Evolutionary conservation across 352 stramenopile genomes (phyloP), one percentile per base, ranked within the genome.

Genomic region (Aphanomyces euteiches): DNA sequence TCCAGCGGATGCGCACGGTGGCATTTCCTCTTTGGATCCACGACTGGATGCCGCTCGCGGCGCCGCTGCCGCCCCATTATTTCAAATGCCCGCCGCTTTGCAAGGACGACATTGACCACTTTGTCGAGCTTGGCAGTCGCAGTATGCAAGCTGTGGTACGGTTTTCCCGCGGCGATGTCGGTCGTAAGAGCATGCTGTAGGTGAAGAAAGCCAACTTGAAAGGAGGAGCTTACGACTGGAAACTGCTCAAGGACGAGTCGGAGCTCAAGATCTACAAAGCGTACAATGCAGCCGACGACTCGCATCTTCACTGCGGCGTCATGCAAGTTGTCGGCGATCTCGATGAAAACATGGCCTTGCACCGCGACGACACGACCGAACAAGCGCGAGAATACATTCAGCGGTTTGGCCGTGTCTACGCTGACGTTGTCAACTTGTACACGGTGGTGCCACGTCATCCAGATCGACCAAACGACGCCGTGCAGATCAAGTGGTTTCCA

Each of bases 361-460:
- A 58, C 17, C 50, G 50, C 7, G 10, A 6, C 10, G 50, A 58
- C 7, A 58, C 50, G 50, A 58, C 50, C 37, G 50, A n/a, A 7
- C 7, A 58, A 7, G 17, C 50, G n/a, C 21, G 37, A 28, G 50
- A 58, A 58, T 58, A 58, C 50, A 28, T 58, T 28, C 50, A n/a
- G 7, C 50, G 50, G n/a, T 58, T 58, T n/a, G 50, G 50, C 50
- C 50, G 50, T 28, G 50, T 28, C 10, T 58, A 19, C 7, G 50
- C 37, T 58, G 50, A 58, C 17, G 50, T 28, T 7, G 17, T 58
- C 7, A 7, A 7, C 10, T 28, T 58, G 50, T 58, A 58, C 50
- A 58, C 50, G 50, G 17, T 58, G 7, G 6, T 58, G 50, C 50
- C 50, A 58, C 50, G 50, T n/a, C 50, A 58, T 7, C 50, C 50